A percentile compares a stretch with the other conserved stretches of the same genome.
phyloP scores from a whole-genome alignment of 2,329 filamentous ascomycete genomes.

The Neobulgaria alba region DNA sequence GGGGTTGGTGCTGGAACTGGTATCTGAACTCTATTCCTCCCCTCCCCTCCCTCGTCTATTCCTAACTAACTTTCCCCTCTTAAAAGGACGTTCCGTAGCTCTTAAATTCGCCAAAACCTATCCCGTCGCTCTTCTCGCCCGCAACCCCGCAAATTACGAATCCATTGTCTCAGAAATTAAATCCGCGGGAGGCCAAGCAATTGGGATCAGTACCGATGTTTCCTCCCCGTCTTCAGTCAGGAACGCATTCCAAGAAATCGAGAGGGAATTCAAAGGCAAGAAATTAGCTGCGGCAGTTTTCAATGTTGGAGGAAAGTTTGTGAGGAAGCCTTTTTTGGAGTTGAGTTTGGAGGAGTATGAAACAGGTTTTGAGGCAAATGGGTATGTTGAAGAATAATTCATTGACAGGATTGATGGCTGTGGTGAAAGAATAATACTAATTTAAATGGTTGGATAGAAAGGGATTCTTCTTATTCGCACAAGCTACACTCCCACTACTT shows the following conservation, averaged over 20 bases:
- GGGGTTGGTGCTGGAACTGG: conserved; percentile 65
- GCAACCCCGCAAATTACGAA: conserved; percentile 55
- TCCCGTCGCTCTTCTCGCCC: conserved; percentile 66
- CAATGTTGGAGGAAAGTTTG: conserved; percentile 50
- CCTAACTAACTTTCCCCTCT: not conserved
- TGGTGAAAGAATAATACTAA: conserved; percentile 2
- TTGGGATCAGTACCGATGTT: conserved; percentile 62
- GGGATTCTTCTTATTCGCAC: conserved; percentile 70
- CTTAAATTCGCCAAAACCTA: conserved; percentile 56
- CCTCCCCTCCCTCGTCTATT: not conserved
- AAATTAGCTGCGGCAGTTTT: conserved; percentile 58
- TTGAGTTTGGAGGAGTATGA: conserved; percentile 42
- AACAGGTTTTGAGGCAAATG: conserved; percentile 36
- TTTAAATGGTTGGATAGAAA: conserved; percentile 9
- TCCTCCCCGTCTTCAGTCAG: conserved; percentile 42
- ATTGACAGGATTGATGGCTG: not conserved
- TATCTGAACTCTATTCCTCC: conserved; percentile 23
- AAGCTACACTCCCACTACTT: conserved; percentile 61
- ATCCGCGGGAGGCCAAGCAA: conserved; percentile 54
- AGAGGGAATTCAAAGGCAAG: conserved; percentile 46
- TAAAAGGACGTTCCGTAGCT: conserved; percentile 40
- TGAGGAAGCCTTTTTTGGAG: conserved; percentile 51
- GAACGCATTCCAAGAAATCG: conserved; percentile 54
- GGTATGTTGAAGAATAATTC: no score
- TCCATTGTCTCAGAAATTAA: conserved; percentile 63